These are phyloP conservation scores for Neoscytalidium dimidiatum DNA, from an alignment of 2,329 filamentous ascomycete genomes.

Conservation along the genomic window DNA sequence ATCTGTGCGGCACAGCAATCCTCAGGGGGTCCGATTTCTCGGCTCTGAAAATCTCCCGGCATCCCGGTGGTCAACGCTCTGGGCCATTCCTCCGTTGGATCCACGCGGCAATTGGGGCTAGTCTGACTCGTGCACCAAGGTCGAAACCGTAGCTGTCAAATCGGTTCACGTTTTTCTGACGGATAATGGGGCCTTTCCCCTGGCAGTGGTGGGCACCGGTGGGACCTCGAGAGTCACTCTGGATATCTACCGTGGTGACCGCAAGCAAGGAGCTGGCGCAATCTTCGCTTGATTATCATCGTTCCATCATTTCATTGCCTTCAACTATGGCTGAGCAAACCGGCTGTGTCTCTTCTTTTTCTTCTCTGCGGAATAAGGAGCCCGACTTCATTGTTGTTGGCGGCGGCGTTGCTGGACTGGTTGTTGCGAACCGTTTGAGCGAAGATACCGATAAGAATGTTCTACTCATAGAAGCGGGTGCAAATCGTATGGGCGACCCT, in stretches of 20 bases:
- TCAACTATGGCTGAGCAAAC: background rate
- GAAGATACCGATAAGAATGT: conserved; percentile 25
- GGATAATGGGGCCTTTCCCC: background rate
- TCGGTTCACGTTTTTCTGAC: background rate
- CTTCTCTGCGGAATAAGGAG: background rate
- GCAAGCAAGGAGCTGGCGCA: too few relatives aligned
- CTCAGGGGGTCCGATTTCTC: background rate
- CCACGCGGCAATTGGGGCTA: background rate
- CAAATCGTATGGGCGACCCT: conserved; percentile 29
- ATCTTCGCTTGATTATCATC: too few relatives aligned
- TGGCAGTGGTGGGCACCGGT: background rate
- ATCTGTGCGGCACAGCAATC: background rate
- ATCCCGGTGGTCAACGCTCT: background rate
- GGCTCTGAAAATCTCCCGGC: background rate
- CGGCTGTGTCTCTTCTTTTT: background rate
- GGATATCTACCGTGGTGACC: background rate
- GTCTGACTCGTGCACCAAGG: background rate
- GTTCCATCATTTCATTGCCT: background rate
- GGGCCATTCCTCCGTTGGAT: background rate
- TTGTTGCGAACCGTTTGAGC: conserved; percentile 27
- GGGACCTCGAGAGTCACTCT: background rate
- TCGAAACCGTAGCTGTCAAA: background rate
- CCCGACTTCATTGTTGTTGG: conserved; percentile 21
- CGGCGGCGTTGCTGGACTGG: conserved; percentile 23
- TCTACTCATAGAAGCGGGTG: conserved; percentile 26